Conservation (phyloP, 495 filamentous ascomycete genomes). For the Podospora conica region DNA sequence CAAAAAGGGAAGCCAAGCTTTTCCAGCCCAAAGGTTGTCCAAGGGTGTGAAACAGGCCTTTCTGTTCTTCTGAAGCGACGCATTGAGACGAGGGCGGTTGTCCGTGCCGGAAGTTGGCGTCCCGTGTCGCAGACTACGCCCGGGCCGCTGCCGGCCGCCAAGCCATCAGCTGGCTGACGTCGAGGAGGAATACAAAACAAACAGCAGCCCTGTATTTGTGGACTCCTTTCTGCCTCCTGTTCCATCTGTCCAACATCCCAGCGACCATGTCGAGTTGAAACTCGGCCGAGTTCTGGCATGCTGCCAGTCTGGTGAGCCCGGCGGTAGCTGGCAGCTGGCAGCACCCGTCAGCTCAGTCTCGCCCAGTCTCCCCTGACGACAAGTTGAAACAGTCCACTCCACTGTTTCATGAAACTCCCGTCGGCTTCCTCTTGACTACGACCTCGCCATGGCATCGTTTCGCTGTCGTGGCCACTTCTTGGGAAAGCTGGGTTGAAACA, state of each 20-base stretch:
- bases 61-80: constrained; percentile 10
- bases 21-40: constrained; percentile 15
- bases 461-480: background rate
- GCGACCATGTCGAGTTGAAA: background rate
- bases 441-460: background rate
- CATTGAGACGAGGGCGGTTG: constrained; percentile 10
- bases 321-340: background rate
- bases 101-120: constrained; percentile 12
- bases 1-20: constrained; percentile 17
- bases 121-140: constrained; percentile 18
- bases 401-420: constrained; percentile 3
- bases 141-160: constrained; percentile 3
- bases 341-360: background rate
- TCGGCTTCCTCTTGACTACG: background rate
- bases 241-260: no score
- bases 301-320: background rate
- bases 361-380: background rate
- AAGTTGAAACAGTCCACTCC: background rate
- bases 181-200: constrained; percentile 5
- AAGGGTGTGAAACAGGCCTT: constrained; percentile 26
- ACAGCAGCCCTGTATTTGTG: constrained; percentile 10
- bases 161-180: background rate
- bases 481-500: background rate
- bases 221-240: no score
- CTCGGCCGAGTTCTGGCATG: background rate